A percentile compares a stretch with the other conserved stretches of the same genome.
Evolutionary conservation across 192 early-diverging fungal species (phyloP).

Genomic region (Coemansia sp.): DNA sequence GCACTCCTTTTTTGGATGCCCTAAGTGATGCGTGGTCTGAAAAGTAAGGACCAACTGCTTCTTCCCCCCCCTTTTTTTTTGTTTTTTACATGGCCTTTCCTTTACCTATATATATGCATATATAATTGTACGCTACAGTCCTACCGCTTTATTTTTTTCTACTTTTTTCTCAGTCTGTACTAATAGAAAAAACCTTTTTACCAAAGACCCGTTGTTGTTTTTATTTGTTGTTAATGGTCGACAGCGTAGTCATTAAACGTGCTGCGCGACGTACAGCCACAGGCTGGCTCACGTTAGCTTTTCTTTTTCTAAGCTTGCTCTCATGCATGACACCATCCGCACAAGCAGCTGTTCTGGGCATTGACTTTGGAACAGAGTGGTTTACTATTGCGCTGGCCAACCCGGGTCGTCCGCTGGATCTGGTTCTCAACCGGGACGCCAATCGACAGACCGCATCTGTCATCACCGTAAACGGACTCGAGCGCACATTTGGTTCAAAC

Average conservation of each 20-base stretch:
- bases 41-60: too few relatives aligned
- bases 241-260: not conserved
- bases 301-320: constrained; percentile 10
- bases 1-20: too few relatives aligned
- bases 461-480: constrained; percentile 74
- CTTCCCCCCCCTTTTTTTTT: too few relatives aligned
- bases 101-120: not conserved
- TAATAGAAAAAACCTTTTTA: not conserved
- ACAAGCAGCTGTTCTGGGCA: constrained; percentile 80
- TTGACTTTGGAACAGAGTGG: constrained; percentile 98
- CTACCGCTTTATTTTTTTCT: not conserved
- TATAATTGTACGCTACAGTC: not conserved
- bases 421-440: constrained; percentile 94
- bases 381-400: constrained; percentile 94
- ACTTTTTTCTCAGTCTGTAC: not conserved
- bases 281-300: not conserved
- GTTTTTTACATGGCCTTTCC: not conserved
- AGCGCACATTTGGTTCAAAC: constrained; percentile 87
- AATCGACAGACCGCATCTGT: constrained; percentile 91
- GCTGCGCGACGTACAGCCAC: not conserved
- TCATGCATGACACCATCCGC: constrained; percentile 15
- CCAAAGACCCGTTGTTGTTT: not conserved
- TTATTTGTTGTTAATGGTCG: not conserved
- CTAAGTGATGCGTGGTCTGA: too few relatives aligned
- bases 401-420: constrained; percentile 84